phyloP scores from a whole-genome alignment of 352 stramenopile species.

The Globisporangium radiosum region DNA sequence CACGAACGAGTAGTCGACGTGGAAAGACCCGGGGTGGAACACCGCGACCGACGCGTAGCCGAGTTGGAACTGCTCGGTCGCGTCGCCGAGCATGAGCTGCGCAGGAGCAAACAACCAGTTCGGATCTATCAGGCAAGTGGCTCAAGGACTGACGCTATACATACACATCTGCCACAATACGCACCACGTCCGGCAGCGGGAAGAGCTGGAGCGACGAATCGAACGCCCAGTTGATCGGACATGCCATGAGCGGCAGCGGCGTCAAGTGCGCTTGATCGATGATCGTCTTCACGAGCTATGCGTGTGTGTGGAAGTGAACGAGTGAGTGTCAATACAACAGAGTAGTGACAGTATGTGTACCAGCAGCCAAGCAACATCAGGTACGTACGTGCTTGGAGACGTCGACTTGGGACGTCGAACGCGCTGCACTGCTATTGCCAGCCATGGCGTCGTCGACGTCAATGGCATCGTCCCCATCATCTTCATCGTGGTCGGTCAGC shows the following conservation, averaged over 20 bases:
- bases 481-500: conserved; percentile 21
- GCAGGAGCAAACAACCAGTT: no score
- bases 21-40: conserved; percentile 77
- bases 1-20: conserved; percentile 83
- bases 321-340: not conserved
- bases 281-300: conserved; percentile 77
- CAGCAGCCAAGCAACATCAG: not conserved
- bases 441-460: conserved; percentile 1
- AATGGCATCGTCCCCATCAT: conserved; percentile 10
- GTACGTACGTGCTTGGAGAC: conserved; percentile 73
- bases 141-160: no score
- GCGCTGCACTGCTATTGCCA: not conserved
- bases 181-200: conserved; percentile 85
- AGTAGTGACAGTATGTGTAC: not conserved
- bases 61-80: conserved; percentile 77
- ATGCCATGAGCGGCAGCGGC: conserved; percentile 79
- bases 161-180: not conserved
- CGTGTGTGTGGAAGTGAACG: not conserved
- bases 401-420: conserved; percentile 38
- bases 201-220: conserved; percentile 91
- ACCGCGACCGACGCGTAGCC: conserved; percentile 76
- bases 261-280: conserved; percentile 93
- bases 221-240: conserved; percentile 93
- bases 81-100: conserved; percentile 72
- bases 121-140: not conserved